phyloP scores from a whole-genome alignment of 2,329 filamentous ascomycete species.

The Paracorniculantispora psalliotae region DNA sequence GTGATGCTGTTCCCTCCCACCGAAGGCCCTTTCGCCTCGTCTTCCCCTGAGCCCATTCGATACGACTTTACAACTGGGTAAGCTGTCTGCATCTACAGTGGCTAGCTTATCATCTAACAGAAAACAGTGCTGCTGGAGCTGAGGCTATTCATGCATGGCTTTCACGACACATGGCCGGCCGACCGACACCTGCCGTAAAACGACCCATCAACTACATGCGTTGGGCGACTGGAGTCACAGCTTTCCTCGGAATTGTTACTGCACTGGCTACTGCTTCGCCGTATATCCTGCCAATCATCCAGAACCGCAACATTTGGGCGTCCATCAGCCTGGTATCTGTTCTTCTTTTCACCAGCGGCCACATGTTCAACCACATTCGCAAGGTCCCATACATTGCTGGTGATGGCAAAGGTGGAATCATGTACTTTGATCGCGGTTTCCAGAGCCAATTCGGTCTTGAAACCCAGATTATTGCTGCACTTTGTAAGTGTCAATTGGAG shows the following conservation, averaged over 20 bases:
- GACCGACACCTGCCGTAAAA: conserved; percentile 70
- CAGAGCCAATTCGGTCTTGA: conserved; percentile 92
- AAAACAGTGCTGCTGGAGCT: conserved; percentile 61
- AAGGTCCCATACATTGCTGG: conserved; percentile 89
- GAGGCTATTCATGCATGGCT: conserved; percentile 79
- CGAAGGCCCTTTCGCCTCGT: conserved; percentile 69
- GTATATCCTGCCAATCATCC: conserved; percentile 74
- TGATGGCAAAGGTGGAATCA: conserved; percentile 79
- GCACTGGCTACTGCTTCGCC: conserved; percentile 67
- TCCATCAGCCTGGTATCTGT: conserved; percentile 83
- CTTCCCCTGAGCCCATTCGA: conserved; percentile 63
- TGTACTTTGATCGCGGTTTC: conserved; percentile 87
- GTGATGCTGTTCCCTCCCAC: conserved; percentile 85
- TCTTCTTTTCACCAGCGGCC: conserved; percentile 87
- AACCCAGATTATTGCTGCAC: conserved; percentile 87
- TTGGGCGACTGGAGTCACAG: conserved; percentile 62
- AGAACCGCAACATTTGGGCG: conserved; percentile 92
- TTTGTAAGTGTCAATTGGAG: conserved; percentile 68
- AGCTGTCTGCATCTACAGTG: conserved; percentile 24
- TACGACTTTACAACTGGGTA: conserved; percentile 84
- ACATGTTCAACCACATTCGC: conserved; percentile 99
- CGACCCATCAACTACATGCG: conserved; percentile 85
- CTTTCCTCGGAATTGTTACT: conserved; percentile 65
- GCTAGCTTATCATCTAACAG: conserved; percentile 8
- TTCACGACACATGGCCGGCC: conserved; percentile 68